Conservation (phyloP, 176 grass and related monocot genomes). For the Aegilops longissima region DNA sequence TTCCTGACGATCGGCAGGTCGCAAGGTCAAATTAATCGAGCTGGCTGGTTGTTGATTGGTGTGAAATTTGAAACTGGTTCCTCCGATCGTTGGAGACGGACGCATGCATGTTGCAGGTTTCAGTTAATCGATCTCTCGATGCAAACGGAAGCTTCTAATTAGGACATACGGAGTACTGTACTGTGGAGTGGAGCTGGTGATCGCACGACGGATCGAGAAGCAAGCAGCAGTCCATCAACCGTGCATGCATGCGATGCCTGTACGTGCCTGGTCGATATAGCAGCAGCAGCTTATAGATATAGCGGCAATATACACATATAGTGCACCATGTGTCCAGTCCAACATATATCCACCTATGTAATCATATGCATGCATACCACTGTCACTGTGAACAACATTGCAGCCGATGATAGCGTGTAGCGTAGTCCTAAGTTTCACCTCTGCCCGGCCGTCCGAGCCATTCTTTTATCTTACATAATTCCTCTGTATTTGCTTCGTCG, state of each 20-base stretch:
- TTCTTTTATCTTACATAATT: conserved; percentile 9
- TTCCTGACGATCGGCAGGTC: conserved; percentile 21
- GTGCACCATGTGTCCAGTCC: not conserved
- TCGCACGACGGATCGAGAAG: not conserved
- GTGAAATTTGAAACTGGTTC: not conserved
- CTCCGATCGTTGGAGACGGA: not conserved
- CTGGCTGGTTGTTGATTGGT: not conserved
- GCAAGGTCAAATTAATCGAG: conserved; percentile 37
- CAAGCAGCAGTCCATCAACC: not conserved
- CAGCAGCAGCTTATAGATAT: too few relatives aligned
- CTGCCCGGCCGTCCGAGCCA: not conserved
- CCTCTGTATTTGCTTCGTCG: not conserved
- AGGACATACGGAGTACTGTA: not conserved
- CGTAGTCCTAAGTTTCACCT: not conserved
- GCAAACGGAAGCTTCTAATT: not conserved
- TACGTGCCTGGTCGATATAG: not conserved
- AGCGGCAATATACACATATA: too few relatives aligned
- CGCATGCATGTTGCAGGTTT: not conserved
- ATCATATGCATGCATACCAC: not conserved
- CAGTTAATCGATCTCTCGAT: not conserved
- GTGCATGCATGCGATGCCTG: not conserved
- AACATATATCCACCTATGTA: not conserved
- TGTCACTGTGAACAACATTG: not conserved
- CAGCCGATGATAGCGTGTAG: not conserved
- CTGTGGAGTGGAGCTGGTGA: not conserved